Evolutionary conservation across 1,139 yeast genomes (phyloP).

Genomic region (Sugiyamaella pinicola): DNA sequence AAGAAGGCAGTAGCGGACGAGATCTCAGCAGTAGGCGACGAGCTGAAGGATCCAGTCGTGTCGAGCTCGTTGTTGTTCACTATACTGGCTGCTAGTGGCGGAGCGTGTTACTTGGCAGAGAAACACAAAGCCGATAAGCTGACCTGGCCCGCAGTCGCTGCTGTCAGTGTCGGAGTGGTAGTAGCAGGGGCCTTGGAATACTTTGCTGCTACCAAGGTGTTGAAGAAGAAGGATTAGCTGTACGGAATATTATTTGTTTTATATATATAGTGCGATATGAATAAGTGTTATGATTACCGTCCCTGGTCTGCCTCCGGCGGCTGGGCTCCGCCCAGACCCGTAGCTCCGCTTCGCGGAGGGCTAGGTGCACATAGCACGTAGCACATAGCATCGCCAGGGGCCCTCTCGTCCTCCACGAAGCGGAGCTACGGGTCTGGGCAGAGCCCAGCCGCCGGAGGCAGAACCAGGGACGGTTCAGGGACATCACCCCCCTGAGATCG

Average conservation of each 20-base stretch:
- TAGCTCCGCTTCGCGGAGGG: no score
- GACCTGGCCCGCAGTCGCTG: constrained; percentile 33
- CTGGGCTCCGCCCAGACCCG: neutral
- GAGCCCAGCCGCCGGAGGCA: no score
- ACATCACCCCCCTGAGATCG: no score
- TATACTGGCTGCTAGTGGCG: constrained; percentile 37
- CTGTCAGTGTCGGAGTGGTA: constrained; percentile 35
- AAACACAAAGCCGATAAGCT: constrained; percentile 38
- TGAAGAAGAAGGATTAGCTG: constrained; percentile 9
- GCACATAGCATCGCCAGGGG: no score
- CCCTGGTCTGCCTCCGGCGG: neutral
- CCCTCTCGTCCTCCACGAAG: no score
- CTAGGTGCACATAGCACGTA: no score
- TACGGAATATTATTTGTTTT: neutral
- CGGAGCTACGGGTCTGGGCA: no score
- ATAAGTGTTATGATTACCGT: neutral
- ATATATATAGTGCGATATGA: constrained; percentile 1
- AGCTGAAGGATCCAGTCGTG: constrained; percentile 38
- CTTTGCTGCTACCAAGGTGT: constrained; percentile 35
- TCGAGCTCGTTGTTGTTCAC: constrained; percentile 38
- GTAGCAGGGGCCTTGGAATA: constrained; percentile 37
- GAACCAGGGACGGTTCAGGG: no score
- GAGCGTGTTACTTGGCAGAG: constrained; percentile 35
- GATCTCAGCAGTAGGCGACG: constrained; percentile 30
- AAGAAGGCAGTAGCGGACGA: constrained; percentile 25